Evolutionary conservation across 352 stramenopile genomes (phyloP), one percentile per base, ranked within the genome.

Genomic region (Pythium apleroticum): DNA sequence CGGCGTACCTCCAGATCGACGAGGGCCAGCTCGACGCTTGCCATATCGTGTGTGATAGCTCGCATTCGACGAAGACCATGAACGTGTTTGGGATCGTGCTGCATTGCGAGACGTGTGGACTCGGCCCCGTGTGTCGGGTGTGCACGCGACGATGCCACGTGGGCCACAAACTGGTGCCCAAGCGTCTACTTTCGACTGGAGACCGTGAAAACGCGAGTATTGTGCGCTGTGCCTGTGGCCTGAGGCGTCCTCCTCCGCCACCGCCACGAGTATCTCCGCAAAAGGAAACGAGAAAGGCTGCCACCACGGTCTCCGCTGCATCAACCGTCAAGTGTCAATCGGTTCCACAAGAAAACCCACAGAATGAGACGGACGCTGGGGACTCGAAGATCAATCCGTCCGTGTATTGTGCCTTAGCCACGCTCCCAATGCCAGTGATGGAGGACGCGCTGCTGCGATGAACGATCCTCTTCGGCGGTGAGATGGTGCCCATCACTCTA

Each of bases 111-210:
- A 83, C 70, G 12, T 93, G 84, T 28, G 15, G 9, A 24, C 0
- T 75, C 0, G 60, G 68, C 24, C 81, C 79, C 0, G 28, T 93
- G 1, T 93, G 84, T 48, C 77, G 82, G 0, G 46, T 68, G 9
- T 93, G 84, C 58, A 60, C 59, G 43, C 69, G 80, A 14, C 69
- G 68, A n/a, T 93, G 82, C 55, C 84, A 93, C 56, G 19, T 5
- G 1, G 46, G 35, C 2, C 84, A 93, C 31, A 37, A 37, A 33
- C 63, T 74, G 19, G 24, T 70, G 9, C 58, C 68, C 25, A 17
- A 50, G 6, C 35, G 25, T 0, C 37, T 27, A 22, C 27, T 25
- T 10, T 15, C 37, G 15, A 6, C 35, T 12, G 2, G 14, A 41
- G 20, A 31, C 15, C 3, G 45, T 20, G 4, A 35, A 14, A 28